phyloP scores from a whole-genome alignment of 805 yeast species.

The Torulaspora franciscae region DNA sequence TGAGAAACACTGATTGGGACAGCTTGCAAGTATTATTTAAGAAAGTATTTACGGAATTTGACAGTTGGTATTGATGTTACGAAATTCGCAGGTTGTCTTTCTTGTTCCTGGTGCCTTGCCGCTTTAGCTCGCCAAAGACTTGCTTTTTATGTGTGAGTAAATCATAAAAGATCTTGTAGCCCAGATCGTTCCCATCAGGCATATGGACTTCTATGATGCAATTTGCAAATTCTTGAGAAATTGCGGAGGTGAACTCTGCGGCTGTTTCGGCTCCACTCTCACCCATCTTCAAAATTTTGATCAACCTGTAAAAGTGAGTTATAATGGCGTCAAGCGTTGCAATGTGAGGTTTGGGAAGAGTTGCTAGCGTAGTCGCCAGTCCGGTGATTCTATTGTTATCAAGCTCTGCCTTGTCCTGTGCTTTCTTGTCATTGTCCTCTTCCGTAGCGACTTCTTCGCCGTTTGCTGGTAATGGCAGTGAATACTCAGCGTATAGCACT shows the following conservation, averaged over 20 bases:
- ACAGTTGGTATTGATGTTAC: not conserved
- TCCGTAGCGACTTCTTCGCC: not conserved
- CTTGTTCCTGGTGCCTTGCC: slow-evolving; percentile 20
- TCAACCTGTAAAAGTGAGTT: slow-evolving; percentile 65
- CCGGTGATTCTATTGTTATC: slow-evolving; percentile 49
- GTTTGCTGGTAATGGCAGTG: slow-evolving; percentile 20
- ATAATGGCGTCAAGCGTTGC: slow-evolving; percentile 79
- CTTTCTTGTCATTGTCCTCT: not conserved
- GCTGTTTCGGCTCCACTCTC: slow-evolving; percentile 35
- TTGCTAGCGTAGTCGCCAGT: slow-evolving; percentile 58
- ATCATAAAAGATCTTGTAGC: slow-evolving; percentile 56
- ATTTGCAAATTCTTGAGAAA: slow-evolving; percentile 63
- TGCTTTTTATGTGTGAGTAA: slow-evolving; percentile 53
- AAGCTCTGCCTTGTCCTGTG: slow-evolving; percentile 5
- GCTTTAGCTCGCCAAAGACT: slow-evolving; percentile 60
- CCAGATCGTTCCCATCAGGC: slow-evolving; percentile 55
- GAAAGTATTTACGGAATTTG: not conserved
- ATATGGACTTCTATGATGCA: slow-evolving; percentile 46
- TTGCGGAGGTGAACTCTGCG: slow-evolving; percentile 39
- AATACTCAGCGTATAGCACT: slow-evolving; percentile 55
- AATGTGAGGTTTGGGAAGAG: slow-evolving; percentile 63
- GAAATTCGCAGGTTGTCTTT: slow-evolving; percentile 4
- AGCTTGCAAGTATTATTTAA: slow-evolving; percentile 1
- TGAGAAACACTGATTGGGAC: slow-evolving; percentile 1
- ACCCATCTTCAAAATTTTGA: slow-evolving; percentile 47